A percentile compares a stretch with the other conserved stretches of the same genome.
phyloP scores from a whole-genome alignment of 331 rosid genomes.

The Pyracantha coccinea region DNA sequence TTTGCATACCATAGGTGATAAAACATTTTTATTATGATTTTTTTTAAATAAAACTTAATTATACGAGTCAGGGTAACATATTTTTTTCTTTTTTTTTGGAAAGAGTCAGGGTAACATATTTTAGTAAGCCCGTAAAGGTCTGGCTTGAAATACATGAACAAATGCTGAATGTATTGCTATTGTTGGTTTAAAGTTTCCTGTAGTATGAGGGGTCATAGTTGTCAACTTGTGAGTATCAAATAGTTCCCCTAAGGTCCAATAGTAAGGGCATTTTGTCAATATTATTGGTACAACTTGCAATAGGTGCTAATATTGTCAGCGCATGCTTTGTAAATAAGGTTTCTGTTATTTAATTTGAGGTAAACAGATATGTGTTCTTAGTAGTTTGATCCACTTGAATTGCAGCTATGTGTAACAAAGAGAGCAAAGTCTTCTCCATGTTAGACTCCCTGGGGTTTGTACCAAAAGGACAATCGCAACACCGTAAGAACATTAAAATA shows the following conservation, averaged over 20 bases:
- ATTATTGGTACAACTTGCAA: neutral
- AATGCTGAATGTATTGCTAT: neutral
- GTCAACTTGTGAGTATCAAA: neutral
- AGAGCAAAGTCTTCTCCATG: conserved; percentile 67
- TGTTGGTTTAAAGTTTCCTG: neutral
- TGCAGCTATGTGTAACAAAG: conserved; percentile 94
- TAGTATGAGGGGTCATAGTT: neutral
- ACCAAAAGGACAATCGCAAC: conserved; percentile 40
- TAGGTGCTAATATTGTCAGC: neutral
- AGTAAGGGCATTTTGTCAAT: neutral
- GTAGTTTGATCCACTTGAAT: conserved; percentile 17
- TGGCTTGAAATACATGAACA: neutral
- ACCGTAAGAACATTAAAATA: conserved; percentile 54
- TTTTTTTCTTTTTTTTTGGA: no score
- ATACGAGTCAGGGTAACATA: neutral
- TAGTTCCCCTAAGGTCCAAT: neutral
- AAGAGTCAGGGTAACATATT: neutral
- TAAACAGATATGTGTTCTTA: neutral
- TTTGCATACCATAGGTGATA: neutral
- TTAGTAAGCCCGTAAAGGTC: neutral
- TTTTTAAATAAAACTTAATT: neutral
- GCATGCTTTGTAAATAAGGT: neutral
- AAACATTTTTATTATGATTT: neutral
- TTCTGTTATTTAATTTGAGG: neutral
- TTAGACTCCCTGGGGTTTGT: conserved; percentile 64